Evolutionary conservation across 305 asterid genomes (phyloP).

Genomic region (Fraxinus angustifolia): DNA sequence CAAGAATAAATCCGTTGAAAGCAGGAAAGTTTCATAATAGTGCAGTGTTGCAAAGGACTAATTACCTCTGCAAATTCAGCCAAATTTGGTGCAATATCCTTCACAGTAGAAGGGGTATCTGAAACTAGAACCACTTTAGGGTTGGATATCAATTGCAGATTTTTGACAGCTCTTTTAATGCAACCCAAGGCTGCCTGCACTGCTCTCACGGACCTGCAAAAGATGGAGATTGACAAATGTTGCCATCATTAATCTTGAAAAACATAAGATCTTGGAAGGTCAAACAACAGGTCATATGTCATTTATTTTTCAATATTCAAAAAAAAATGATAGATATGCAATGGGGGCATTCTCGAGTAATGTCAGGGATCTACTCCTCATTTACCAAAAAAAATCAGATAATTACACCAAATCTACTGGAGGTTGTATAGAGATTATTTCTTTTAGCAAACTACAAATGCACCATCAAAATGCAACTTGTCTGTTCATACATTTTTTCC

Average conservation of each 20-base stretch:
- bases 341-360: not conserved
- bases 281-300: not conserved
- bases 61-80: slow-evolving; percentile 71
- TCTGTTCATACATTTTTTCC: not conserved
- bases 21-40: not conserved
- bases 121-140: slow-evolving; percentile 82
- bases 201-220: slow-evolving; percentile 74
- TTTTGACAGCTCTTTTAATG: slow-evolving; percentile 41
- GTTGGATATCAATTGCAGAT: slow-evolving; percentile 36
- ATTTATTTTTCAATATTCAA: not conserved
- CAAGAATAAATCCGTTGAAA: not conserved
- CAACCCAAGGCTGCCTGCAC: slow-evolving; percentile 70
- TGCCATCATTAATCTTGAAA: not conserved
- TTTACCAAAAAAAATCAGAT: not conserved
- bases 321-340: not conserved
- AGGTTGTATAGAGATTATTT: not conserved
- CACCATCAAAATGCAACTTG: not conserved
- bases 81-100: slow-evolving; percentile 49
- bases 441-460: not conserved
- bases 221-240: not conserved
- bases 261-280: not conserved
- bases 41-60: not conserved
- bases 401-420: not conserved
- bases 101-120: slow-evolving; percentile 71
- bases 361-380: not conserved